Percentiles rank a stretch among this genome's conserved stretches.
phyloP scores from a whole-genome alignment of 1,139 yeast genomes.

The Debaryomyces singareniensis region DNA sequence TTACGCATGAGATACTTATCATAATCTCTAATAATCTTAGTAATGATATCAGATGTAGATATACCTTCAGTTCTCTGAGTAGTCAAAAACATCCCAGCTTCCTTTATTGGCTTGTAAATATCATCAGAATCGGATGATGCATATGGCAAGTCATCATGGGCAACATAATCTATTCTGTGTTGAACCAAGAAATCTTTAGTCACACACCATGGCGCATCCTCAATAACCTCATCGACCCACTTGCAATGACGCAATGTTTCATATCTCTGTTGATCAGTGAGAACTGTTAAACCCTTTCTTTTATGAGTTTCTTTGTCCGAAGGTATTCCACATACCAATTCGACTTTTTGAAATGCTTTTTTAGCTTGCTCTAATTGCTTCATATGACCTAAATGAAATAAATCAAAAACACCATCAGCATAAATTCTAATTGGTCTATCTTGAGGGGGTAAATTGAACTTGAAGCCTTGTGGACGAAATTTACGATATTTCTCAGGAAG shows the following conservation, averaged over 20 bases:
- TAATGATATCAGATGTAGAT: slow-evolving; percentile 91
- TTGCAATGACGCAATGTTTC: slow-evolving; percentile 85
- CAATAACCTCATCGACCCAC: slow-evolving; percentile 97
- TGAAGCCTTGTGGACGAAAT: slow-evolving; percentile 65
- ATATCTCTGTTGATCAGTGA: slow-evolving; percentile 79
- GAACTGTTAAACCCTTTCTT: slow-evolving; percentile 87
- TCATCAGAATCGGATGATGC: slow-evolving; percentile 85
- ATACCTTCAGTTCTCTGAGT: slow-evolving; percentile 97
- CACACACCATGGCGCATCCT: slow-evolving; percentile 94
- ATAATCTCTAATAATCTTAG: slow-evolving; percentile 89
- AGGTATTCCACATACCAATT: slow-evolving; percentile 87
- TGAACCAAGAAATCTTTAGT: slow-evolving; percentile 71
- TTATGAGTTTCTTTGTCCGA: slow-evolving; percentile 86
- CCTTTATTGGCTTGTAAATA: slow-evolving; percentile 87
- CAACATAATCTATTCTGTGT: slow-evolving; percentile 90
- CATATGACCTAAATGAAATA: slow-evolving; percentile 97
- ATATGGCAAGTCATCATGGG: slow-evolving; percentile 95
- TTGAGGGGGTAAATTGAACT: slow-evolving; percentile 73
- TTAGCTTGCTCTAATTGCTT: slow-evolving; percentile 94
- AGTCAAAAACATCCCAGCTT: slow-evolving; percentile 81
- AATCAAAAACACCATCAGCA: slow-evolving; percentile 96
- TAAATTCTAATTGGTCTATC: slow-evolving; percentile 86
- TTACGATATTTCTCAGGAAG: slow-evolving; percentile 60
- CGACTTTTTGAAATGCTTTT: slow-evolving; percentile 80
- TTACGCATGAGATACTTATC: slow-evolving; percentile 95